These are phyloP conservation scores for Tricholoma sp. DNA, from an alignment of 768 basidiomycete genomes.

Conservation along the genomic window DNA sequence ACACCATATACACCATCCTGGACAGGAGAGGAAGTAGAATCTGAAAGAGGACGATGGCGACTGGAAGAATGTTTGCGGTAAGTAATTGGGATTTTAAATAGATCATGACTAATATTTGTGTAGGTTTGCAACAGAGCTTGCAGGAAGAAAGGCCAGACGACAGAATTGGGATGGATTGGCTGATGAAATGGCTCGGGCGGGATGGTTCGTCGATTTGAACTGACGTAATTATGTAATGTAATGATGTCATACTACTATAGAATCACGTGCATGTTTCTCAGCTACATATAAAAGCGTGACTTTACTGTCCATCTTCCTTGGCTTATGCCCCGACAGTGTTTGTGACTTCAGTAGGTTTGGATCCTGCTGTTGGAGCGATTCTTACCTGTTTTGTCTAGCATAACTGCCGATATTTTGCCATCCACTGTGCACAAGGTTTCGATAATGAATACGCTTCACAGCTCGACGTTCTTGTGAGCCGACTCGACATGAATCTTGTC, in stretches of 20 bases:
- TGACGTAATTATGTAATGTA: slow-evolving; percentile 5
- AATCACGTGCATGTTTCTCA: not conserved
- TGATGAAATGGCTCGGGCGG: slow-evolving; percentile 67
- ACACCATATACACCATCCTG: slow-evolving; percentile 67
- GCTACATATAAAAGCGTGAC: not conserved
- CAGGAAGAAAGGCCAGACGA: slow-evolving; percentile 67
- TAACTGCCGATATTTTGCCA: not conserved
- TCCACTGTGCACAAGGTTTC: not conserved
- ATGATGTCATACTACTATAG: too few species aligned
- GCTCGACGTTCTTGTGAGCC: not conserved
- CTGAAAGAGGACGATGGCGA: slow-evolving; percentile 58
- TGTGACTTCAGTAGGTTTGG: not conserved
- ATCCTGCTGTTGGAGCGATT: not conserved
- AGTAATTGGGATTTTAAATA: slow-evolving; percentile 9
- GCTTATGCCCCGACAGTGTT: not conserved
- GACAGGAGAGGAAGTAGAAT: slow-evolving; percentile 34
- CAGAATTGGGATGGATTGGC: slow-evolving; percentile 64
- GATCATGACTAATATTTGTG: not conserved
- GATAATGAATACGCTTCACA: not conserved
- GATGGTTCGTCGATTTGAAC: slow-evolving; percentile 64
- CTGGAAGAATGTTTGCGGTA: slow-evolving; percentile 80
- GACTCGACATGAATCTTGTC: not conserved
- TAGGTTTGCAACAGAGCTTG: slow-evolving; percentile 82
- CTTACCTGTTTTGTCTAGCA: not conserved
- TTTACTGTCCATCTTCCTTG: not conserved